These are phyloP conservation scores for Penicillium daleae DNA, from an alignment of 495 filamentous ascomycete species.

Conservation along the genomic window DNA sequence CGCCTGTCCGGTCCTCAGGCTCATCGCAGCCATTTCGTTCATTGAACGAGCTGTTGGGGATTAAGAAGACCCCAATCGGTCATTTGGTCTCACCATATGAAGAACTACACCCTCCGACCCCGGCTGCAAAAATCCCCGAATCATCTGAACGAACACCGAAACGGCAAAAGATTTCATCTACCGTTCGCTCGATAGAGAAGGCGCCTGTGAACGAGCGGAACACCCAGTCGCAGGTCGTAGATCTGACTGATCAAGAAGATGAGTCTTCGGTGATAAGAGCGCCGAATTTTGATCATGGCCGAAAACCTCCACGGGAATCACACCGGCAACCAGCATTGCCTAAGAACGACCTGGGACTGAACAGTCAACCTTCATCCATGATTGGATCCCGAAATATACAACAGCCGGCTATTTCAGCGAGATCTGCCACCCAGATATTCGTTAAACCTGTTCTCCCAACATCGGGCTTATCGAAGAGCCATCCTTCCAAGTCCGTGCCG, in stretches of 20 bases:
- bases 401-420: background rate
- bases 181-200: slow-evolving; percentile 21
- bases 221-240: slow-evolving; percentile 23
- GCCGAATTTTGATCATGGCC: background rate
- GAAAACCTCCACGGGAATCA: background rate
- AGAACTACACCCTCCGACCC: slow-evolving; percentile 29
- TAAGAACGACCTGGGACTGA: background rate
- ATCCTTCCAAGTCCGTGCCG: background rate
- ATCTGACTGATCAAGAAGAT: slow-evolving; percentile 25
- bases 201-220: slow-evolving; percentile 5
- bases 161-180: slow-evolving; percentile 45
- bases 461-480: background rate
- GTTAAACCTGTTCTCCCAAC: background rate
- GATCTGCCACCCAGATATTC: background rate
- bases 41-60: slow-evolving; percentile 61
- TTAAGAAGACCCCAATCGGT: slow-evolving; percentile 52
- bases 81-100: slow-evolving; percentile 57
- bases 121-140: slow-evolving; percentile 18
- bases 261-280: background rate
- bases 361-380: background rate
- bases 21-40: slow-evolving; percentile 49
- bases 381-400: background rate
- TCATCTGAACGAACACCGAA: slow-evolving; percentile 47
- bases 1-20: slow-evolving; percentile 30
- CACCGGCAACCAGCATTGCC: background rate